A percentile compares a stretch with the other conserved stretches of the same genome.
These are phyloP conservation scores for Azolla pinnata DNA, from an alignment of 75 land plant genomes.

Conservation along the genomic window DNA sequence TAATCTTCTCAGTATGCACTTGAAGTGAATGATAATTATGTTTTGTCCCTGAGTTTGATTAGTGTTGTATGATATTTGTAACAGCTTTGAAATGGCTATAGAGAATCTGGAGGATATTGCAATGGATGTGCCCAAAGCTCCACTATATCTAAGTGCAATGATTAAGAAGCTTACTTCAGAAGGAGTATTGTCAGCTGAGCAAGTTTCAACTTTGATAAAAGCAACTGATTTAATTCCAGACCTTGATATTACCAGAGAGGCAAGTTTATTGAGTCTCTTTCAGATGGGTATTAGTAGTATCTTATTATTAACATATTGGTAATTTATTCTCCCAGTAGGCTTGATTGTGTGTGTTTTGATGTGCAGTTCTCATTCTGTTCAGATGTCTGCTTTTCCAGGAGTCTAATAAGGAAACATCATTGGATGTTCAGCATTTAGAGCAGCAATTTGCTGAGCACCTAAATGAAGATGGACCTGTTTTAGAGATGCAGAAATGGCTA, in stretches of 20 bases:
- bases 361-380: neutral
- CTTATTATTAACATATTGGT: neutral
- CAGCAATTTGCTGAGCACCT: slow-evolving; percentile 16
- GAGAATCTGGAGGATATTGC: slow-evolving; percentile 57
- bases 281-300: slow-evolving; percentile 4
- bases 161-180: slow-evolving; percentile 42
- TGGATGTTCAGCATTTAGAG: slow-evolving; percentile 11
- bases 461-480: slow-evolving; percentile 11
- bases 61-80: neutral
- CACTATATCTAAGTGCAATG: slow-evolving; percentile 60
- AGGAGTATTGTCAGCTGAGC: slow-evolving; percentile 28
- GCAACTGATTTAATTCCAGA: neutral
- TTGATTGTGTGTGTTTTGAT: neutral
- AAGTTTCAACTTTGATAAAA: neutral
- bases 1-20: neutral
- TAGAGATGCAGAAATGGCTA: slow-evolving; percentile 22
- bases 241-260: neutral
- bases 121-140: slow-evolving; percentile 77
- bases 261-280: neutral
- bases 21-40: neutral
- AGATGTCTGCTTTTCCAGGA: neutral
- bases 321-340: neutral
- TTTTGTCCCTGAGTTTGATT: neutral
- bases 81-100: slow-evolving; percentile 65
- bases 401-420: neutral